A percentile compares a stretch with the other conserved stretches of the same genome.
Conservation (phyloP, 148 eudicot species). For the Amaranthus hypochondriacus region DNA sequence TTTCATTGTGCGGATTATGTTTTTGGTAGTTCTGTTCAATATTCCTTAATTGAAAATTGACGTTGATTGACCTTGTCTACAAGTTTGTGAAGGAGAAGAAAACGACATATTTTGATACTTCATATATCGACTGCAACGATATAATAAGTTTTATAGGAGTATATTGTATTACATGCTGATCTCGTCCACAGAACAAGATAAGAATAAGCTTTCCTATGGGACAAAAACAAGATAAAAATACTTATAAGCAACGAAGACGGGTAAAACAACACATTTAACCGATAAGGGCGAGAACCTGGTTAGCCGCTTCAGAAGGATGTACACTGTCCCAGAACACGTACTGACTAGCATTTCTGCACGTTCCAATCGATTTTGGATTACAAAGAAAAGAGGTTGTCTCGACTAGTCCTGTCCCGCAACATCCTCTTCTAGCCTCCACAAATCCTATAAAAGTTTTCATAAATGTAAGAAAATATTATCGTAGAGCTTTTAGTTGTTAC, state of each 20-base stretch:
- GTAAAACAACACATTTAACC: conserved; percentile 12
- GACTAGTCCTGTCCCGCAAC: conserved; percentile 87
- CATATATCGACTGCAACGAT: background rate
- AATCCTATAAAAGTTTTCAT: conserved; percentile 46
- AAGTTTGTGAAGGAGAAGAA: no score
- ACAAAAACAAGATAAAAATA: background rate
- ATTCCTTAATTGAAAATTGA: no score
- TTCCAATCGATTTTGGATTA: conserved; percentile 69
- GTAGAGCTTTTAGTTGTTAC: background rate
- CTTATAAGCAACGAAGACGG: background rate
- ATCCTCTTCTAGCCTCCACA: conserved; percentile 75
- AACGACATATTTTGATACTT: background rate
- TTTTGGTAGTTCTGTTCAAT: no score
- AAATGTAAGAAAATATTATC: background rate
- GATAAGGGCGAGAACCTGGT: conserved; percentile 62
- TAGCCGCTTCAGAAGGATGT: conserved; percentile 92
- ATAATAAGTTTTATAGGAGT: background rate
- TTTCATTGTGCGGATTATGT: no score
- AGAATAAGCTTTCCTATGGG: no score
- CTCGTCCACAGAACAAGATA: background rate
- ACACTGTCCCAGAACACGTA: conserved; percentile 98
- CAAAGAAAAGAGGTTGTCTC: conserved; percentile 82
- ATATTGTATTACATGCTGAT: conserved; percentile 4
- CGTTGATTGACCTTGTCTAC: no score
- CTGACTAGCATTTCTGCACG: conserved; percentile 75